A percentile compares a stretch with the other conserved stretches of the same genome.
Conservation (phyloP, 164 flowering plant genomes). For the Litsea cubeba region DNA sequence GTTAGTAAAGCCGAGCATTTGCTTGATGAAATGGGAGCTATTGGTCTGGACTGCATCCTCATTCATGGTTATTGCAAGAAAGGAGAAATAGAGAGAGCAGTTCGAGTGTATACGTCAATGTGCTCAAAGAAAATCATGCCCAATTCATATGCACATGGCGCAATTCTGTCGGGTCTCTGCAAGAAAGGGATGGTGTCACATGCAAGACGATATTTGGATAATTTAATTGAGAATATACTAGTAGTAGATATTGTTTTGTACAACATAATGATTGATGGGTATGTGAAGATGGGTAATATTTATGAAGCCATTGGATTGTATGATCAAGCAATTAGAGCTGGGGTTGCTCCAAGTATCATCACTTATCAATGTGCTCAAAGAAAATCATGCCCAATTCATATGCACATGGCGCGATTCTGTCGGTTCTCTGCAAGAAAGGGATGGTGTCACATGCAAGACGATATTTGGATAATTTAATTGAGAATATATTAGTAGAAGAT, state of each 20-base stretch:
- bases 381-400: constrained; percentile 39
- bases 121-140: constrained; percentile 36
- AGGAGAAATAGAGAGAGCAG: constrained; percentile 48
- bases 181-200: constrained; percentile 44
- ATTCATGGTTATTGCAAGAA: constrained; percentile 64
- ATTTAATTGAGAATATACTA: constrained; percentile 23
- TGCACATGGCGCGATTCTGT: constrained; percentile 41
- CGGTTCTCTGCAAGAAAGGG: constrained; percentile 46
- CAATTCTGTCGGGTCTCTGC: constrained; percentile 49
- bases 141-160: constrained; percentile 33
- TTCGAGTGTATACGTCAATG: constrained; percentile 44
- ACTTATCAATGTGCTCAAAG: constrained; percentile 34
- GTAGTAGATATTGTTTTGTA: constrained; percentile 12
- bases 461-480: constrained; percentile 38
- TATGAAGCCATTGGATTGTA: constrained; percentile 45
- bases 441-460: constrained; percentile 48
- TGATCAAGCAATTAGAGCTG: constrained; percentile 26
- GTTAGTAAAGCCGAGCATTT: constrained; percentile 44
- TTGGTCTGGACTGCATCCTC: constrained; percentile 49
- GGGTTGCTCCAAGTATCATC: constrained; percentile 52
- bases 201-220: constrained; percentile 52
- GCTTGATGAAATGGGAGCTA: constrained; percentile 44
- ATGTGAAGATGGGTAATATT: constrained; percentile 49
- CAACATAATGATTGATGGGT: constrained; percentile 71
- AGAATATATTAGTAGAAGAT: constrained; percentile 17